Percentiles rank a stretch among this genome's conserved stretches.
phyloP scores from a whole-genome alignment of 192 early-diverging fungal genomes.

The Coemansia sp. region DNA sequence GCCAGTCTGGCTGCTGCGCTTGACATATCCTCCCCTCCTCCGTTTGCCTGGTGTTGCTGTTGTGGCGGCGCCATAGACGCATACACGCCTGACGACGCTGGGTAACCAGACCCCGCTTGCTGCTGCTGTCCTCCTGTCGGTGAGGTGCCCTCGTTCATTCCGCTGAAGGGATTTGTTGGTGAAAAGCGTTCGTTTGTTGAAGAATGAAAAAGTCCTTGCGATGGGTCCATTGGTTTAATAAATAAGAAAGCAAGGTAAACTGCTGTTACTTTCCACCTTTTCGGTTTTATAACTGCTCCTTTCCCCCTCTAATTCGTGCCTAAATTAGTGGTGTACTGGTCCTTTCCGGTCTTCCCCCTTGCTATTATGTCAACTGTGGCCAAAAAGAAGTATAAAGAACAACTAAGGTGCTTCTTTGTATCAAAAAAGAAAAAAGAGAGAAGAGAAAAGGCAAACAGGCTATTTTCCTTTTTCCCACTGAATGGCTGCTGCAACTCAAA shows the following conservation, averaged over 20 bases:
- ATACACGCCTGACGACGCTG: constrained; percentile 6
- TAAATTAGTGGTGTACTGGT: too few relatives aligned
- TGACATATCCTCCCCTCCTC: constrained; percentile 20
- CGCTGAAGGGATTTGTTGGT: constrained; percentile 50
- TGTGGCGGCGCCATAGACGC: background rate
- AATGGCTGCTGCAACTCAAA: too few relatives aligned
- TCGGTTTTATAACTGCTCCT: background rate
- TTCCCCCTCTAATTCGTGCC: background rate
- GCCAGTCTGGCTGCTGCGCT: constrained; percentile 37
- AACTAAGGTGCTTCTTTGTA: too few relatives aligned
- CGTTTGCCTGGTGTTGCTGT: background rate
- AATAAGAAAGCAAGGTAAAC: too few relatives aligned
- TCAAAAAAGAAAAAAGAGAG: too few relatives aligned
- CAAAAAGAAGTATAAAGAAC: too few relatives aligned
- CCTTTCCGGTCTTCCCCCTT: too few relatives aligned
- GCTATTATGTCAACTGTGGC: too few relatives aligned
- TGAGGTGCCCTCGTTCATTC: constrained; percentile 15
- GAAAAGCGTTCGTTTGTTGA: constrained; percentile 31
- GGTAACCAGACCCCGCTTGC: constrained; percentile 8
- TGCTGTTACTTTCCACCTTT: background rate
- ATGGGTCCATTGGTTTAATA: constrained; percentile 19
- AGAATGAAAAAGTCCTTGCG: constrained; percentile 29
- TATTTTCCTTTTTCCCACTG: too few relatives aligned
- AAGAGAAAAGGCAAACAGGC: too few relatives aligned
- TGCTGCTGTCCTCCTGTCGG: constrained; percentile 15